phyloP scores from a whole-genome alignment of 768 basidiomycete species.

The Neoboletus subvelutipes region DNA sequence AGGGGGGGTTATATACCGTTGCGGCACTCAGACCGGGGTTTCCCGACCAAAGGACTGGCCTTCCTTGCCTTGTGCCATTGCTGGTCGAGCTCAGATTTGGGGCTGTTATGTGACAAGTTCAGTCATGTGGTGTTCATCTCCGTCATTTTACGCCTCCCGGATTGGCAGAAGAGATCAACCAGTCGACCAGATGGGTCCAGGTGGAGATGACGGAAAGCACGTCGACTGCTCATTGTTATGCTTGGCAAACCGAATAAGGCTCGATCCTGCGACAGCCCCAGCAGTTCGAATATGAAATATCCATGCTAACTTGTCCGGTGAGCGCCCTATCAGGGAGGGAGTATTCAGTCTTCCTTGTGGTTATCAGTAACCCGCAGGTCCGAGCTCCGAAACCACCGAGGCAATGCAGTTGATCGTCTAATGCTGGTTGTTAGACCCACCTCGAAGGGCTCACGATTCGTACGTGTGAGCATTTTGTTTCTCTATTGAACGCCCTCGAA shows the following conservation, averaged over 20 bases:
- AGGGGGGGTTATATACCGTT: not conserved
- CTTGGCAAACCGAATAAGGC: not conserved
- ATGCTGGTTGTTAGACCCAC: not conserved
- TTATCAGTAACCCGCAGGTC: too few species aligned
- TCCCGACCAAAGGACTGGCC: not conserved
- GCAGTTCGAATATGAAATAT: not conserved
- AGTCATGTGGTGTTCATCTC: not conserved
- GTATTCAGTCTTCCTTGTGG: too few species aligned
- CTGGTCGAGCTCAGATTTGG: not conserved
- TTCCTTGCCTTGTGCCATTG: not conserved
- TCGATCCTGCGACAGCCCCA: not conserved
- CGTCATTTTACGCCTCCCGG: not conserved
- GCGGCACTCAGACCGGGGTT: not conserved
- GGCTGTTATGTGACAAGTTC: too few species aligned
- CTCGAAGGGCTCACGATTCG: not conserved
- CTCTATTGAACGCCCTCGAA: not conserved
- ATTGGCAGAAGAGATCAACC: not conserved
- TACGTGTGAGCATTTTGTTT: not conserved
- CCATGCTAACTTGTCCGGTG: not conserved
- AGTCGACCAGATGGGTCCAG: not conserved
- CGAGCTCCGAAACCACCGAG: not conserved
- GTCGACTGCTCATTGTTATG: not conserved
- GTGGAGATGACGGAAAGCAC: not conserved
- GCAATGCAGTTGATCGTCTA: not conserved
- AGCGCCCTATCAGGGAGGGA: too few species aligned